phyloP scores from a whole-genome alignment of 2,329 filamentous ascomycete species.

The Lasiodiplodia sp. region DNA sequence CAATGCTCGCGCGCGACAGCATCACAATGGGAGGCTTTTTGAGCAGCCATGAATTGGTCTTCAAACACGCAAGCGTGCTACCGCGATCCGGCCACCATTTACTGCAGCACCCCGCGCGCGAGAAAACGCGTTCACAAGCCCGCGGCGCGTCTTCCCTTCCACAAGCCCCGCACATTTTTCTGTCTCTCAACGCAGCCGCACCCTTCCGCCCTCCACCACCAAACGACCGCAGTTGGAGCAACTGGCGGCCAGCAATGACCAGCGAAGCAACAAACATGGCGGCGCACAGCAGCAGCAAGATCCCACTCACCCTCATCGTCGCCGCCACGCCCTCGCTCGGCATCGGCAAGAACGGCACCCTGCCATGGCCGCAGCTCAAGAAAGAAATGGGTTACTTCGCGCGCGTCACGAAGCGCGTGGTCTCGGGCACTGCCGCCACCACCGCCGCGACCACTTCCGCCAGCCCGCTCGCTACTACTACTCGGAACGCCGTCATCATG shows the following conservation, averaged over 20 bases:
- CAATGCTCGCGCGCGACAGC: conserved; percentile 5
- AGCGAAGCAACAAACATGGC: not conserved
- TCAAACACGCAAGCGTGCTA: not conserved
- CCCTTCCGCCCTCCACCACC: not conserved
- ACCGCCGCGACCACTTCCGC: conserved; percentile 27
- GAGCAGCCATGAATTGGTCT: not conserved
- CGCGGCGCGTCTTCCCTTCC: conserved; percentile 24
- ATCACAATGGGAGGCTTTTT: not conserved
- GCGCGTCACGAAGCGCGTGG: conserved; percentile 77
- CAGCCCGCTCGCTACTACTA: conserved; percentile 36
- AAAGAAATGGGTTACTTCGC: conserved; percentile 97
- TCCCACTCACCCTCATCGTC: conserved; percentile 86
- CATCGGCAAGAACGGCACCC: conserved; percentile 78
- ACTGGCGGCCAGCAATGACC: not conserved
- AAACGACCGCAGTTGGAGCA: not conserved
- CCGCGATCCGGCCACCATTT: conserved; percentile 15
- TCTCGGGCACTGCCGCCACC: conserved; percentile 33
- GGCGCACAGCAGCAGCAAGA: conserved; percentile 31
- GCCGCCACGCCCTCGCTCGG: conserved; percentile 91
- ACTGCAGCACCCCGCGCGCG: not conserved
- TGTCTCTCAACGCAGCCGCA: not conserved
- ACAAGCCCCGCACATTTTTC: not conserved
- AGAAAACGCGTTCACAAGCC: conserved; percentile 12
- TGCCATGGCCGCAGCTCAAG: conserved; percentile 89
- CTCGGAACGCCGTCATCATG: conserved; percentile 81